These are phyloP conservation scores for Tubosaeta sp. DNA, from an alignment of 768 basidiomycete species.

Conservation along the genomic window DNA sequence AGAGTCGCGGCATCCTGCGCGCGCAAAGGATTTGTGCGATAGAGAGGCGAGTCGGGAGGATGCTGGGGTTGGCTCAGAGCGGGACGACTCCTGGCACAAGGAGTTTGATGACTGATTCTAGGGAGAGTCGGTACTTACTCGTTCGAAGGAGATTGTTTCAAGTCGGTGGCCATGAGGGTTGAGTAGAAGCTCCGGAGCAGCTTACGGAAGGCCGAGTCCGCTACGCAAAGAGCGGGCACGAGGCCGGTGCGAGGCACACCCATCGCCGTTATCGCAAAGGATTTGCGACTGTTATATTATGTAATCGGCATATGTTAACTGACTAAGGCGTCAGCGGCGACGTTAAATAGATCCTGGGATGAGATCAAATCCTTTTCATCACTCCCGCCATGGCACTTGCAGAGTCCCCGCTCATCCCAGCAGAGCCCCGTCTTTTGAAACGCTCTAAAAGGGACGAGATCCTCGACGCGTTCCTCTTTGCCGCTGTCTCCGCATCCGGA, in stretches of 20 bases:
- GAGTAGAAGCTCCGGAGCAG: no score
- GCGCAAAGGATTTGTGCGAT: constrained; percentile 40
- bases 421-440: constrained; percentile 34
- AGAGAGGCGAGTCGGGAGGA: neutral
- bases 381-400: constrained; percentile 23
- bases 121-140: no score
- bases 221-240: neutral
- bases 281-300: neutral
- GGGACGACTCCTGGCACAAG: neutral
- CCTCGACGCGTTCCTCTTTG: constrained; percentile 76
- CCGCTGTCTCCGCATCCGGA: constrained; percentile 68
- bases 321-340: neutral
- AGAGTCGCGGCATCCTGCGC: constrained; percentile 36
- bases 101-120: neutral
- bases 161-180: neutral
- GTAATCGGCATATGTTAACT: neutral
- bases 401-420: constrained; percentile 27
- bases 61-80: constrained; percentile 1
- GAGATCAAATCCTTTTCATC: neutral
- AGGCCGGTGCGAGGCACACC: neutral
- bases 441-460: constrained; percentile 61
- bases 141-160: no score
- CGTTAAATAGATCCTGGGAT: neutral
- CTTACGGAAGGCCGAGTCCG: neutral
- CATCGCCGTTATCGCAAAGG: neutral